Evolutionary conservation across 2,329 filamentous ascomycete species (phyloP).

Genomic region (Fusarium sp.): DNA sequence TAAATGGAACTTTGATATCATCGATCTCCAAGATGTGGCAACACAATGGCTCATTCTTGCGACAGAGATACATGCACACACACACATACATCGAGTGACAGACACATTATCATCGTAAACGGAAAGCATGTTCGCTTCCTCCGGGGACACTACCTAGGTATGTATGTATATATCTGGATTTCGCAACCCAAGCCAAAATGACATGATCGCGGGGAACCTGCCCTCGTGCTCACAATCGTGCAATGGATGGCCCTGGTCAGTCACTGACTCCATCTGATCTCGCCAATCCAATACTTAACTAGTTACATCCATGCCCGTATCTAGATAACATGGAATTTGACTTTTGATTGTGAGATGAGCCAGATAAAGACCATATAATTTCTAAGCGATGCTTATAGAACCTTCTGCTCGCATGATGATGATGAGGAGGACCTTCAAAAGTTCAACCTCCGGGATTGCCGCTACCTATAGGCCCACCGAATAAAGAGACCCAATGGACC

Average conservation of each 20-base stretch:
- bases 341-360: slow-evolving; percentile 26
- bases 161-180: neutral
- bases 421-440: too few species aligned
- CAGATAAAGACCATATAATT: slow-evolving; percentile 1
- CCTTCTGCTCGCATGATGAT: neutral
- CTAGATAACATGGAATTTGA: slow-evolving; percentile 7
- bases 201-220: slow-evolving; percentile 40
- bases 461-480: slow-evolving; percentile 14
- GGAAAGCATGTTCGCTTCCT: neutral
- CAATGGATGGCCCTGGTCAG: neutral
- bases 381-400: slow-evolving; percentile 13
- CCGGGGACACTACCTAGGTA: neutral
- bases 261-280: neutral
- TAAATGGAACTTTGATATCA: neutral
- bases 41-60: slow-evolving; percentile 27
- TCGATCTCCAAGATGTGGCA: slow-evolving; percentile 14
- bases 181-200: slow-evolving; percentile 38
- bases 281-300: slow-evolving; percentile 1
- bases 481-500: slow-evolving; percentile 12
- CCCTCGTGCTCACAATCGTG: slow-evolving; percentile 30
- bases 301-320: slow-evolving; percentile 1
- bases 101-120: neutral
- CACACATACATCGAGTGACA: neutral
- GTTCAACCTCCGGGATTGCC: slow-evolving; percentile 18
- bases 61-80: slow-evolving; percentile 11